Evolutionary conservation across 2,329 filamentous ascomycete species (phyloP).

Genomic region (Exophiala sideris): DNA sequence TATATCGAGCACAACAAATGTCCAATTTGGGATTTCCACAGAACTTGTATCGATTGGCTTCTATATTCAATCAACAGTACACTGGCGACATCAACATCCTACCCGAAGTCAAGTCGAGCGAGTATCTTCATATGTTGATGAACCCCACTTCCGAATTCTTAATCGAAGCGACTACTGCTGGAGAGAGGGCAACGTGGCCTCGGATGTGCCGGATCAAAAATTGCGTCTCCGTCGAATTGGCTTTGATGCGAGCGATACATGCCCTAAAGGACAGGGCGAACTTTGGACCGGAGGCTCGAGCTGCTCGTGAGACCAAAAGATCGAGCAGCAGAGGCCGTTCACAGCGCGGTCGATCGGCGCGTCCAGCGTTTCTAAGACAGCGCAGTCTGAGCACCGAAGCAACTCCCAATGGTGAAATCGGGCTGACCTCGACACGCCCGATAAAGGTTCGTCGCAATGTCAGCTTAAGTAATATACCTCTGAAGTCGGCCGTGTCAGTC

Average conservation of each 20-base stretch:
- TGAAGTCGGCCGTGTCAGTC: constrained; percentile 12
- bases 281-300: constrained; percentile 24
- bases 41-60: constrained; percentile 70
- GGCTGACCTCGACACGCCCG: background rate
- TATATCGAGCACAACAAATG: constrained; percentile 77
- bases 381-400: constrained; percentile 23
- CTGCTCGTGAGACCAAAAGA: constrained; percentile 18
- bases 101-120: constrained; percentile 69
- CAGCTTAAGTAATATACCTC: constrained; percentile 17
- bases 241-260: constrained; percentile 52
- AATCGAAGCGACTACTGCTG: constrained; percentile 69
- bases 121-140: constrained; percentile 72
- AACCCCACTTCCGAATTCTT: constrained; percentile 89
- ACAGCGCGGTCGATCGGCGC: constrained; percentile 18
- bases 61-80: constrained; percentile 84
- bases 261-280: constrained; percentile 19
- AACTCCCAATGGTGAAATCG: constrained; percentile 4
- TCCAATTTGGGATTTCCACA: constrained; percentile 79
- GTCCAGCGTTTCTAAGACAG: constrained; percentile 17
- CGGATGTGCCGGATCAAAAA: constrained; percentile 82
- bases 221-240: constrained; percentile 82
- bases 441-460: constrained; percentile 22
- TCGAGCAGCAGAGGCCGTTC: constrained; percentile 17
- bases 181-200: constrained; percentile 88
- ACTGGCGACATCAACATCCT: constrained; percentile 94